A percentile compares a stretch with the other conserved stretches of the same genome.
phyloP scores from a whole-genome alignment of 2,329 filamentous ascomycete genomes.

The Aspergillus sp. region DNA sequence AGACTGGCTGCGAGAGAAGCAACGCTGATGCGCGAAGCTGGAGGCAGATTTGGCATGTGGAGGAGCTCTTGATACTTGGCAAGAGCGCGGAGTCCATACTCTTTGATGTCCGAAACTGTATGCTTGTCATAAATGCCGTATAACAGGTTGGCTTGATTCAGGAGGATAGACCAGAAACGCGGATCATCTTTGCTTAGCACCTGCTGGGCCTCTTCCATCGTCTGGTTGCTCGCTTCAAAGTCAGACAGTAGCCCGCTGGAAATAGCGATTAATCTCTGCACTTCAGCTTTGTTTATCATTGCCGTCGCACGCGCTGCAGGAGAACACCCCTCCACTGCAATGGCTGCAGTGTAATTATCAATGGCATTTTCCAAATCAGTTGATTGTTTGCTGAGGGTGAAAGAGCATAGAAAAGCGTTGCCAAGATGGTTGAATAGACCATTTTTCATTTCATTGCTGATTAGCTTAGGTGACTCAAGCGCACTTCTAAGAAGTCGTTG shows the following conservation, averaged over 20 bases:
- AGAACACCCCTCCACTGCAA: not conserved
- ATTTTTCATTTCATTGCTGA: not conserved
- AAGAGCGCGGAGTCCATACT: not conserved
- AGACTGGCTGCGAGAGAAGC: not conserved
- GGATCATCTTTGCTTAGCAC: not conserved
- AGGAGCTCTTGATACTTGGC: not conserved
- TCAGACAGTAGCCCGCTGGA: not conserved
- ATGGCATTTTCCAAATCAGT: conserved; percentile 1
- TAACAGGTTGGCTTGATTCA: not conserved
- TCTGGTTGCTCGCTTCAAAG: not conserved
- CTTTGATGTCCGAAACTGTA: not conserved
- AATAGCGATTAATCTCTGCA: not conserved
- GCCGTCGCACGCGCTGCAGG: not conserved
- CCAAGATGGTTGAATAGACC: not conserved
- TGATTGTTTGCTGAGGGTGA: not conserved
- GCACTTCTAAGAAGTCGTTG: not conserved
- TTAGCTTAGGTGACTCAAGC: not conserved
- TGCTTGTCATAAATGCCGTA: not conserved
- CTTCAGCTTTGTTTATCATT: not conserved
- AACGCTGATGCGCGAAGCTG: not conserved
- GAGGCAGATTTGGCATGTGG: not conserved
- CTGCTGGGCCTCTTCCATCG: not conserved
- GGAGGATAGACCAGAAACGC: not conserved
- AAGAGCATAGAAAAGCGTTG: not conserved
- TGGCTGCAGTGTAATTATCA: not conserved